Evolutionary conservation across 257 asterid genomes (phyloP), one percentile per base, ranked within the genome.

Genomic region (Plantago elongata): DNA sequence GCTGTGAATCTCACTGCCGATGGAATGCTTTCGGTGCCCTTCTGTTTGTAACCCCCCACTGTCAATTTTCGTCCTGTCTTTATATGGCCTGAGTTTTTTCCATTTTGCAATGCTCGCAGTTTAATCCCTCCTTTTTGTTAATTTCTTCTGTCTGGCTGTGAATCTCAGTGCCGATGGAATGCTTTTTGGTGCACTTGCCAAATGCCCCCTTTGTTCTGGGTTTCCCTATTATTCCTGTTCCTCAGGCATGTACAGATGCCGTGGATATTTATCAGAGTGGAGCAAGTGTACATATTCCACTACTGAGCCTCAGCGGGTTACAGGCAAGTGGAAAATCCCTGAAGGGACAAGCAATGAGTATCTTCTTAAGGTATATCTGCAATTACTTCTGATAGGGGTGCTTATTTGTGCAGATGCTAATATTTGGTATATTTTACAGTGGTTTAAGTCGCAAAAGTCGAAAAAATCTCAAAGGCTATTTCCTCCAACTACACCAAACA

Each of bases 21-120:
- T 64, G 96, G 96, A 63, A 93, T 93, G 99, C 79, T 64, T 93
- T 89, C 66, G 97, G 99, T 66, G 90, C 86, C 48, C 96, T 87
- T 73, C n/a, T n/a, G n/a, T n/a, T n/a, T n/a, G n/a, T n/a, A n/a
- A n/a, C n/a, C n/a, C n/a, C n/a, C n/a, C n/a, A n/a, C n/a, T n/a
- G n/a, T n/a, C n/a, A n/a, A n/a, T n/a, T n/a, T n/a, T n/a, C n/a
- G n/a, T n/a, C n/a, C n/a, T n/a, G n/a, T 22, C 7, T 34, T 7
- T 34, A 4, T 38, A 55, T 42, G 10, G 15, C 57, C 10, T 56
- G 38, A 22, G 29, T 45, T 68, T 75, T 75, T 17, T 63, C 45
- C 12, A 5, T 18, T 3, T 38, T 37, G 7, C 54, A 9, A 49
- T 45, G 34, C 47, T 22, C 34, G 60, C 40, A 34, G 5, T 34